These are phyloP conservation scores for Davidsoniella australis DNA, from an alignment of 2,329 filamentous ascomycete genomes.

Conservation along the genomic window DNA sequence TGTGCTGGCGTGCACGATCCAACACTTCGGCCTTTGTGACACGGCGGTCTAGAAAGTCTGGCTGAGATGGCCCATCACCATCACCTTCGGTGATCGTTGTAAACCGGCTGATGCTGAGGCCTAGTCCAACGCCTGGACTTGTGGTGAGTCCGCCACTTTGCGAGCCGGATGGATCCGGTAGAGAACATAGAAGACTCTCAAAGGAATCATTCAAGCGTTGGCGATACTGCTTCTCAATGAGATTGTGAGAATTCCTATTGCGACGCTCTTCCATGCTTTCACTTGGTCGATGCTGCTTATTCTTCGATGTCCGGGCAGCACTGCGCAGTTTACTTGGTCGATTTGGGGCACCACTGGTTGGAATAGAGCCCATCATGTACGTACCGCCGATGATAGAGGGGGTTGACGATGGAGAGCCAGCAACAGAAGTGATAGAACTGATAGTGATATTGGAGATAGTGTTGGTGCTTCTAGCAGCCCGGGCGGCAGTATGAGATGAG, in stretches of 20 bases:
- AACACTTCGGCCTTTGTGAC: slow-evolving; percentile 23
- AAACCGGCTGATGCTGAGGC: slow-evolving; percentile 8
- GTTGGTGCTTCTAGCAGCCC: neutral
- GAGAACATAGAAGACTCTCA: slow-evolving; percentile 17
- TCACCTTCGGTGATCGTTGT: slow-evolving; percentile 9
- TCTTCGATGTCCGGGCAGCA: slow-evolving; percentile 19
- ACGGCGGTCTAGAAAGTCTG: slow-evolving; percentile 16
- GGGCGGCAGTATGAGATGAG: neutral
- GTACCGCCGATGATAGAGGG: slow-evolving; percentile 6
- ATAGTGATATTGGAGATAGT: neutral
- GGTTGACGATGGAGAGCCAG: neutral
- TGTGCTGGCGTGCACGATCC: slow-evolving; percentile 21
- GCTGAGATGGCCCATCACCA: slow-evolving; percentile 7
- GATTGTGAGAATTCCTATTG: slow-evolving; percentile 19
- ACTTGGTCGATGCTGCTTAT: slow-evolving; percentile 15
- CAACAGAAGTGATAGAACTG: neutral
- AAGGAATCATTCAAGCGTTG: slow-evolving; percentile 20
- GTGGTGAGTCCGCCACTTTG: neutral
- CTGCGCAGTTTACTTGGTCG: slow-evolving; percentile 16
- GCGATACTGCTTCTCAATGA: slow-evolving; percentile 21
- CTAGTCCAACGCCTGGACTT: neutral
- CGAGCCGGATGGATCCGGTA: slow-evolving; percentile 15
- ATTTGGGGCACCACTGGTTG: slow-evolving; percentile 4
- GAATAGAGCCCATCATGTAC: slow-evolving; percentile 11
- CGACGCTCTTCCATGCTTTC: slow-evolving; percentile 18